phyloP scores from a whole-genome alignment of 495 filamentous ascomycete genomes.

The Jackrogersella multiformis region DNA sequence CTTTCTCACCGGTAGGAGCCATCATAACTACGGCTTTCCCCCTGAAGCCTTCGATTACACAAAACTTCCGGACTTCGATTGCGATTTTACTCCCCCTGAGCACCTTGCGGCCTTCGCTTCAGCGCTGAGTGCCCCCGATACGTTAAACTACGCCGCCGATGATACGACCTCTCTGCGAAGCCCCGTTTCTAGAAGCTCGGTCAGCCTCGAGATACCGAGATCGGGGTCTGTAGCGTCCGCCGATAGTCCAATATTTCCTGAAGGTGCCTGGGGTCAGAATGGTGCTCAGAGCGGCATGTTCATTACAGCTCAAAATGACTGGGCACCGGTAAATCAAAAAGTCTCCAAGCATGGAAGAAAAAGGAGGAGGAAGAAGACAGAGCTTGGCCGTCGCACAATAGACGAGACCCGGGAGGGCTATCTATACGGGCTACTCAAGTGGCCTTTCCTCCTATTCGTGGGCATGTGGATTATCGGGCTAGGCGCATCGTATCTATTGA shows the following conservation, averaged over 20 bases:
- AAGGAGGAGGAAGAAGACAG: conserved; percentile 43
- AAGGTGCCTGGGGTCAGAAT: conserved; percentile 31
- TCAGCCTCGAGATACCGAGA: conserved; percentile 32
- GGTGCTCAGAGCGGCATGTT: conserved; percentile 53
- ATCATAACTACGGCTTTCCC: conserved; percentile 56
- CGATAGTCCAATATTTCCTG: conserved; percentile 27
- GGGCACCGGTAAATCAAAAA: conserved; percentile 78
- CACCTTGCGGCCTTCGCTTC: conserved; percentile 66
- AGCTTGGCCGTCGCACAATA: conserved; percentile 63
- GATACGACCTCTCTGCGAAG: conserved; percentile 44
- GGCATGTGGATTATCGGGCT: conserved; percentile 79
- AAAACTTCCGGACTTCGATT: conserved; percentile 69
- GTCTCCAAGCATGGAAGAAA: conserved; percentile 57
- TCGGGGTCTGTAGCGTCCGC: conserved; percentile 35
- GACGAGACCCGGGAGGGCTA: conserved; percentile 96
- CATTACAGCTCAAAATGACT: conserved; percentile 83
- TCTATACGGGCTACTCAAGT: conserved; percentile 86
- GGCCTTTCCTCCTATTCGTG: conserved; percentile 85
- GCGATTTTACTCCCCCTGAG: conserved; percentile 69
- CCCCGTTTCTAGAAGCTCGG: conserved; percentile 40
- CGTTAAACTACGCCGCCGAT: conserved; percentile 52
- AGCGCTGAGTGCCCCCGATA: conserved; percentile 66
- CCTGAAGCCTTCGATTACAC: conserved; percentile 58
- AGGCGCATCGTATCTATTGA: conserved; percentile 75
- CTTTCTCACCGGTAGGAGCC: conserved; percentile 40